Conservation (phyloP, 2,329 filamentous ascomycete species). For the Penicillium capsulatum region DNA sequence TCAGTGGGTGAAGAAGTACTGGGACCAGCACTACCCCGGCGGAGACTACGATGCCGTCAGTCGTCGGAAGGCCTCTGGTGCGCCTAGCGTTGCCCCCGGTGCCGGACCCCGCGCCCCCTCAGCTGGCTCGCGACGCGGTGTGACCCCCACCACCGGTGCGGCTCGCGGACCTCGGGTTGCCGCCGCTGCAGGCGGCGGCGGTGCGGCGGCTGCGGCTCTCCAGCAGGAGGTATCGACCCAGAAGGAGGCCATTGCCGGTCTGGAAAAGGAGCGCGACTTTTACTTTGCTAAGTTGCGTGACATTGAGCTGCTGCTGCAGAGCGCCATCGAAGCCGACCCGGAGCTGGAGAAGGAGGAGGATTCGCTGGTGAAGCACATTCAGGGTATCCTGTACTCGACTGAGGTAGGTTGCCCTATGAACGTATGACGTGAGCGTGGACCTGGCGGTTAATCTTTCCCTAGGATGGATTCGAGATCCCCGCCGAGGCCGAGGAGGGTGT, state of each 20-base stretch:
- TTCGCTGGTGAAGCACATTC: constrained; percentile 89
- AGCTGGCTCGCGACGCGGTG: constrained; percentile 51
- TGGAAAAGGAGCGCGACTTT: constrained; percentile 96
- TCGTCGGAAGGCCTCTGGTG: constrained; percentile 72
- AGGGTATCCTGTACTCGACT: constrained; percentile 94
- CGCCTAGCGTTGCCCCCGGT: constrained; percentile 44
- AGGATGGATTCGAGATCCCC: constrained; percentile 74
- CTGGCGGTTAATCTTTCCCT: background rate
- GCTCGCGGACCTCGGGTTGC: constrained; percentile 44
- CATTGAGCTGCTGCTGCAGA: constrained; percentile 91
- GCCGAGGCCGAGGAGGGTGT: constrained; percentile 56
- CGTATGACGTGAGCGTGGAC: too few relatives aligned
- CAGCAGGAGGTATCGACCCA: constrained; percentile 80
- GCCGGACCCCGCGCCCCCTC: constrained; percentile 43
- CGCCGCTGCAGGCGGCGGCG: constrained; percentile 46
- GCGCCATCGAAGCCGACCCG: constrained; percentile 85
- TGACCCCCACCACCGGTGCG: constrained; percentile 58
- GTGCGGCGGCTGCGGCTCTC: constrained; percentile 63
- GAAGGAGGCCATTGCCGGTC: constrained; percentile 89
- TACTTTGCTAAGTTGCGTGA: constrained; percentile 99
- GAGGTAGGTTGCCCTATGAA: constrained; percentile 52
- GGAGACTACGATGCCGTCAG: constrained; percentile 91
- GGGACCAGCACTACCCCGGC: constrained; percentile 97
- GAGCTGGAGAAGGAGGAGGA: constrained; percentile 93
- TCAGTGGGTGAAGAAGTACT: constrained; percentile 94